phyloP scores from a whole-genome alignment of 176 grass and related monocot genomes.

The Bonia amplexicaulis region DNA sequence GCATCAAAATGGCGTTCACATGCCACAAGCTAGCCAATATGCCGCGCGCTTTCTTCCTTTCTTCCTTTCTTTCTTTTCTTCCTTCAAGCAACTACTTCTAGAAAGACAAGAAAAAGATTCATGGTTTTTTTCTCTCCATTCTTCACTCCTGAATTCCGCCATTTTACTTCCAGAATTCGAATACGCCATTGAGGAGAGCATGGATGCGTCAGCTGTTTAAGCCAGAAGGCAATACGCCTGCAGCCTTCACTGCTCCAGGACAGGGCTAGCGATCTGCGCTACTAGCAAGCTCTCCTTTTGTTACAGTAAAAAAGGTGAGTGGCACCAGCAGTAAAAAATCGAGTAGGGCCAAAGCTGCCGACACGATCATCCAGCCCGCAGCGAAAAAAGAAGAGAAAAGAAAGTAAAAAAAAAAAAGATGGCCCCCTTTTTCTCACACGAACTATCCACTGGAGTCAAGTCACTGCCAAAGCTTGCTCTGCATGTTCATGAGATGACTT shows the following conservation, averaged over 20 bases:
- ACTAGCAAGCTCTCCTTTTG: background rate
- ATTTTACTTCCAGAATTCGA: background rate
- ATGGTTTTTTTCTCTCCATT: background rate
- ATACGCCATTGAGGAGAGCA: background rate
- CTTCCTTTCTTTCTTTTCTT: background rate
- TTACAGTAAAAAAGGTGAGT: background rate
- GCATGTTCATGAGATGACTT: slow-evolving; percentile 23
- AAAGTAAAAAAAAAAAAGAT: background rate
- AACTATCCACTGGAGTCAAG: slow-evolving; percentile 6
- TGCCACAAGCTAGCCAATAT: background rate
- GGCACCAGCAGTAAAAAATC: background rate
- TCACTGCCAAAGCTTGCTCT: slow-evolving; percentile 32
- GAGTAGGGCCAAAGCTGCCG: slow-evolving; percentile 3
- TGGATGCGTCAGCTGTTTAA: background rate
- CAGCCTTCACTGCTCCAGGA: background rate
- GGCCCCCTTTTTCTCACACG: background rate
- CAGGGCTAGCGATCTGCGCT: background rate
- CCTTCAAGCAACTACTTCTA: background rate
- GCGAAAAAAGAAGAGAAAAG: background rate
- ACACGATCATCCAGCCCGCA: slow-evolving; percentile 48
- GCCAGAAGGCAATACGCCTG: background rate
- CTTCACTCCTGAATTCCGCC: background rate
- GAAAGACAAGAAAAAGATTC: background rate
- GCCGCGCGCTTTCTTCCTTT: too few relatives aligned
- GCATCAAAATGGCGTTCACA: background rate